Base-by-base conservation (phyloP, 805 yeast genomes). In the Wickerhamomyces alni region DNA sequence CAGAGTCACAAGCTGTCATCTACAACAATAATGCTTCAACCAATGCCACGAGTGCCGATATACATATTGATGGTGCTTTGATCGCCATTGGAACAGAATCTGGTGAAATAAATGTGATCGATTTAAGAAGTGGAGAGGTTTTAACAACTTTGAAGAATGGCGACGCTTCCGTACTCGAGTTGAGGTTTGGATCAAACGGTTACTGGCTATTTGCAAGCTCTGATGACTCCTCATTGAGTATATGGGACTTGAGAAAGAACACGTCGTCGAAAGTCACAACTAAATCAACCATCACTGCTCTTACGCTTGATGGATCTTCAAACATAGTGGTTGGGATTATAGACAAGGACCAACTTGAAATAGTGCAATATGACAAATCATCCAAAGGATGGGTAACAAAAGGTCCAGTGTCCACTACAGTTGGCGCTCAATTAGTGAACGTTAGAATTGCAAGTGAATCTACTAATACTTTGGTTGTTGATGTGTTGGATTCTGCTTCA, bases 151-250 rank as follows among this genome's bases (percentile, higher is more conserved):
- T 63, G 28, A 29, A 33, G 17, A 28, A 30, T 10, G 37, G 25
- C 13, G 35, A 18, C 9, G 41, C 47, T 1, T 28, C 38, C 1
- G 60, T 73, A 9, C 45, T 56, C 6, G 55, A 61, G n/a, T 40
- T 80, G 11, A 51, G 55, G 31, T 80, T 79, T 59, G 82, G 81
- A 2, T 62, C 66, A 22, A 82, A 82, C 52, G 91, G 91, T 2
- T 80, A 76, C 55, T 78, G 82, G 73, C 52, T 82, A 16, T 54
- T 72, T 33, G 70, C 60, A 3, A 51, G 51, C 4, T 61, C 52
- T 16, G 46, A 47, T 1, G 40, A 41, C 3, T 45, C 54, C 17
- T 32, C 47, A 5, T 41, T 74, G 8, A 68, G 67, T 17, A 53
- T 77, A 3, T 62, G 76, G 60, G 80, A 77, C 52, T 58, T 77